A percentile compares a stretch with the other conserved stretches of the same genome.
Conservation (phyloP, 768 basidiomycete genomes). For the Boletus sp. region DNA sequence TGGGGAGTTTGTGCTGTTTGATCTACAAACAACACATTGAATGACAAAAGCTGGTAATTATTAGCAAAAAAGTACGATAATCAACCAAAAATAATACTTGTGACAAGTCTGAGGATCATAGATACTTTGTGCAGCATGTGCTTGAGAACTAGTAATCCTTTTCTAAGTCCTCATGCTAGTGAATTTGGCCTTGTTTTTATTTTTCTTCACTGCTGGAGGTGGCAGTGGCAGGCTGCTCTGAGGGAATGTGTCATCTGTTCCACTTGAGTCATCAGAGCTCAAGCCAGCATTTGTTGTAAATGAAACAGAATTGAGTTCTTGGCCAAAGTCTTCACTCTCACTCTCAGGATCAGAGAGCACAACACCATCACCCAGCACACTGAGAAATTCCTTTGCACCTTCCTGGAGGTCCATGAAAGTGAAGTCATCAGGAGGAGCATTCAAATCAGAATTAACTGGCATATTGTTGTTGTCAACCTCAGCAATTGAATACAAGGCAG, state of each 20-base stretch:
- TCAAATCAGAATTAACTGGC: too few species aligned
- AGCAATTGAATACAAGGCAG: background rate
- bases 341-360: too few species aligned
- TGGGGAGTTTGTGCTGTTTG: background rate
- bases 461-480: too few species aligned
- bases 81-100: background rate
- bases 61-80: background rate
- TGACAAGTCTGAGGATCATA: background rate
- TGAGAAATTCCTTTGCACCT: background rate
- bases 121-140: background rate
- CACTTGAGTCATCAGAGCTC: background rate
- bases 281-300: background rate
- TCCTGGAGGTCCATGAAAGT: too few species aligned
- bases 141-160: too few species aligned
- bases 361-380: background rate
- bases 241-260: background rate
- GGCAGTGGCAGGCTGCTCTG: background rate
- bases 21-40: background rate
- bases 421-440: too few species aligned
- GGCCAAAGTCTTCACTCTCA: background rate
- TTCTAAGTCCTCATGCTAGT: too few species aligned
- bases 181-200: background rate
- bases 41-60: background rate
- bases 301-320: background rate
- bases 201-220: background rate